Base-by-base conservation (phyloP, 108 stramenopile species). In the Cyclotella kingstonii region DNA sequence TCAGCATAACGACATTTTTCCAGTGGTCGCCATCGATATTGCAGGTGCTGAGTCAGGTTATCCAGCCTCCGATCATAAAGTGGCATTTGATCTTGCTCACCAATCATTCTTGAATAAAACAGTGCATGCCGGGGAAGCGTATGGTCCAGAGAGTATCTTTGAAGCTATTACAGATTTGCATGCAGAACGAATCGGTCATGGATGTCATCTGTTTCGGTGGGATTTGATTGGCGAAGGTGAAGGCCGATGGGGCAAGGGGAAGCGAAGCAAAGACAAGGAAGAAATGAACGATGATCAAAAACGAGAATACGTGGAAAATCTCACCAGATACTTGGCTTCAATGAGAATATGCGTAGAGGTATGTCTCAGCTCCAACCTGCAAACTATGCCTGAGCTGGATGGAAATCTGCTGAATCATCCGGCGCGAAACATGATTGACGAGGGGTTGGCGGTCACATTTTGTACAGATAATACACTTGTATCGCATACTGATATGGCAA, bases 261-360 rank as follows among this genome's bases (percentile, higher is more conserved):
- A 29, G 4, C 35, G 60, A 25, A 56, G 34, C 48, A 68, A 58
- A 12, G 54, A 41, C 40, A 55, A 45, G 44, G 44, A 55, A 22
- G 53, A 55, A 40, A 63, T 72, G 71, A 72, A 18, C 31, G 71
- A 63, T 1, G 44, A 33, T 15, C 56, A 51, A 48, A 72, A 72
- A 15, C 45, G 56, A 12, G 62, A 56, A 25, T 72, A 72, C 27
- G 51, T 63, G 1, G 71, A 72, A 18, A 64, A 72, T 41, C 42
- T 72, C 15, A 64, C 57, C n/a, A 51, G 71, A 26, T 63, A 72
- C 42, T 36, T 72, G 40, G 71, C 62, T 21, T 29, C 71, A 4
- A 72, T 72, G 71, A 12, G 71, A 5, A 60, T 60, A n/a, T 72
- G 71, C 46, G 41, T 72, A 11, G 71, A 72, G 27, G 71, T 72